Base-by-base conservation (phyloP, 352 stramenopile genomes). In the Aphanomyces stellatus region DNA sequence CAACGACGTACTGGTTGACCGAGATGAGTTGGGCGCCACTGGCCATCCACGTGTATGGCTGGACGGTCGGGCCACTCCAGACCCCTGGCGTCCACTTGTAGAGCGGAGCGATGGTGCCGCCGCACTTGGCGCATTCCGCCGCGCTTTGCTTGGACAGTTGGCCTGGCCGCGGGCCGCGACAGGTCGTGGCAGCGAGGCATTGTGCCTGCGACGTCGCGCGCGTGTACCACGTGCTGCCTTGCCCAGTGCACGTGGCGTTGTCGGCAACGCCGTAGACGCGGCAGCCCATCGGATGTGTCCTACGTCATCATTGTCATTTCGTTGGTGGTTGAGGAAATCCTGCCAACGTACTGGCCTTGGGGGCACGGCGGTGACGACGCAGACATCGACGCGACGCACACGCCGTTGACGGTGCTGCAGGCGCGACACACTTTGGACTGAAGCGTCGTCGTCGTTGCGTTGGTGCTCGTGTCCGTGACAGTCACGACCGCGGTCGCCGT, bases 211-310 rank as follows among this genome's bases (percentile, higher is more conserved):
- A 51, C 19, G 55, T 63, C 33, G 55, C 55, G 1, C 33, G 55
- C 17, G 55, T 63, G 30, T 49, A 42, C 55, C 55, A 63, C 19
- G 31, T 51, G 19, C 55, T 34, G 30, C 55, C 55, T 17, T n/a
- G 10, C 13, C 3, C 22, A 28, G 40, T 30, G 34, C 55, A 63
- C 27, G 35, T 19, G 7, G 55, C 28, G 19, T 8, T 30, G 13
- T 17, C 27, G 5, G 55, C 3, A 17, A 63, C 55, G 22, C 35
- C 55, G 22, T 48, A 63, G 17, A 63, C 33, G 22, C 55, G 55
- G 22, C 55, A 63, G 33, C 55, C 55, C 30, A 48, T 42, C 30
- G 55, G 55, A 10, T 63, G 55, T 2, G 22, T 19, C 49, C 49
- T 57, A 35, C 19, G 19, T 22, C 8, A 43, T 17, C 8, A 43